Conservation (phyloP, 164 flowering plant genomes). For the Macadamia tetraphylla region DNA sequence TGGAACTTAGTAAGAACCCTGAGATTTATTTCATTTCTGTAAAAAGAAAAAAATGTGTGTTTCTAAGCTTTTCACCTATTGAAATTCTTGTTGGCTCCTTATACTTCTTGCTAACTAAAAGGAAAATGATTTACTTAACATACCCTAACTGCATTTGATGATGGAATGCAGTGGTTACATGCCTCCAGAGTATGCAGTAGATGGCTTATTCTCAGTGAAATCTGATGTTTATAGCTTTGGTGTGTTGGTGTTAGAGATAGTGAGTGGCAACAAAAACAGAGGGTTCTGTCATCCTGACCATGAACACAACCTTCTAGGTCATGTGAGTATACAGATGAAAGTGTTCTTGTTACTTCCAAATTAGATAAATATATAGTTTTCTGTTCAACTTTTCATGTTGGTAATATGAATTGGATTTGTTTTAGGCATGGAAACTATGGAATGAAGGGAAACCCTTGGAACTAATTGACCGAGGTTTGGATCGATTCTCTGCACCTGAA, state of each 20-base stretch:
- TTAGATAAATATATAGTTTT: not conserved
- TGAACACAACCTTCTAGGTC: slow-evolving; percentile 13
- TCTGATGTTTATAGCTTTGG: slow-evolving; percentile 41
- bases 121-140: not conserved
- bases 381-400: not conserved
- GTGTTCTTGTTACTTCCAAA: too few relatives aligned
- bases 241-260: slow-evolving; percentile 28
- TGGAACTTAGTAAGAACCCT: slow-evolving; percentile 34
- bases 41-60: too few relatives aligned
- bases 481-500: slow-evolving; percentile 1
- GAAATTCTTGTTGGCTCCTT: not conserved
- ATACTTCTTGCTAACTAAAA: not conserved
- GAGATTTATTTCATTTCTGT: too few relatives aligned
- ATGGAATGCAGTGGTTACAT: slow-evolving; percentile 15
- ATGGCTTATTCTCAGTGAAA: slow-evolving; percentile 30
- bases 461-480: slow-evolving; percentile 7
- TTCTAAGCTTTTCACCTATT: not conserved
- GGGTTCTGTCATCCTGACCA: slow-evolving; percentile 19
- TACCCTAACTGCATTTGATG: not conserved
- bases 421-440: slow-evolving; percentile 28
- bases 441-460: slow-evolving; percentile 16
- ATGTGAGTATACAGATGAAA: slow-evolving; percentile 3
- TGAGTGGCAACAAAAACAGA: slow-evolving; percentile 26
- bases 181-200: slow-evolving; percentile 36
- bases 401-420: not conserved